Evolutionary conservation across 108 stramenopile genomes (phyloP), one percentile per base, ranked within the genome.

Genomic region (Nitzschia palea): DNA sequence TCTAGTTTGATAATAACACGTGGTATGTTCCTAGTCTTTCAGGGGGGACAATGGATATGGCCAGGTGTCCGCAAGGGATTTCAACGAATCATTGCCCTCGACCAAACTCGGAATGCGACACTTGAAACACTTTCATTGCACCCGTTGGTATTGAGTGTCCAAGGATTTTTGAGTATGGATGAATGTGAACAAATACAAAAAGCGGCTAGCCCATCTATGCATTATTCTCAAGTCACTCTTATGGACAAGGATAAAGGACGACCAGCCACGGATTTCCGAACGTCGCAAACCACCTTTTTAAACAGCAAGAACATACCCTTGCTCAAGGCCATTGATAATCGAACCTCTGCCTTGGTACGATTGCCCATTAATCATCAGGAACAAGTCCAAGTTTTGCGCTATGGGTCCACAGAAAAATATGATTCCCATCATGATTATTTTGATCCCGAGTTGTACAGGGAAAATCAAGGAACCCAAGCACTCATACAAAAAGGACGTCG

Each of bases 191-290:
- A 88, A 56, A 93, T 91, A 88, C 68, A 70, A 88, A 43, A 76
- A 85, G 56, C 91, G 36, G 88, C 91, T 15, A 73, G 40, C 30
- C 91, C 91, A 17, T 43, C 44, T 51, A 86, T 96, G 81, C 48
- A 73, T 31, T 89, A 93, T 34, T 89, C 87, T 2, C 74, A 60
- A 18, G 95, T 94, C 31, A 70, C 69, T 0, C 77, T 96, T 8
- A 94, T 87, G 87, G 95, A 96, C 68, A 71, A 69, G 28, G 93
- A 94, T 51, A 79, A 84, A 53, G 95, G 92, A 27, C 86, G 87
- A 56, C 78, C 84, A n/a, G 85, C 90, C 26, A 80, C 86, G 20
- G 87, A 96, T 51, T 96, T 89, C 85, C 86, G 95, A 53, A 96
- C 95, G 6, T 89, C 87, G 33, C 82, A 88, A 60, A 78, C 86